Evolutionary conservation across 257 asterid genomes (phyloP).

Genomic region (Forsythia viridissima): DNA sequence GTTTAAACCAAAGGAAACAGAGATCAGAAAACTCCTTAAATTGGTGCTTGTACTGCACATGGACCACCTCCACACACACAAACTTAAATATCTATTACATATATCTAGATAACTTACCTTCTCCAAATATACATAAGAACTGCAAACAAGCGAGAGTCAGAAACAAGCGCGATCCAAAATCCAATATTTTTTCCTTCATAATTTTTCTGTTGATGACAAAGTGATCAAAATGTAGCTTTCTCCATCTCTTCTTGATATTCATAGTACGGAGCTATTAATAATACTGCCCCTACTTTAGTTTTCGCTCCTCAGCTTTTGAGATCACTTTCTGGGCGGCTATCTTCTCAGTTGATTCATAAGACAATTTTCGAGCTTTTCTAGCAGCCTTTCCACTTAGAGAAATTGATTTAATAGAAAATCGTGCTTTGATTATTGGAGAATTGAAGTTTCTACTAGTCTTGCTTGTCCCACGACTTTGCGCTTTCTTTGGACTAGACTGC

Average conservation of each 20-base stretch:
- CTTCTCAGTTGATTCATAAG: slow-evolving; percentile 45
- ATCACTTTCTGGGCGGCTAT: slow-evolving; percentile 36
- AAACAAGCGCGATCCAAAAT: slow-evolving; percentile 11
- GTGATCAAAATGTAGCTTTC: background rate
- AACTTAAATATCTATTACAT: background rate
- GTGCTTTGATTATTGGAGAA: slow-evolving; percentile 46
- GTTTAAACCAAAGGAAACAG: background rate
- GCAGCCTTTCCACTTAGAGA: slow-evolving; percentile 60
- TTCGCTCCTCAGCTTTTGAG: slow-evolving; percentile 38
- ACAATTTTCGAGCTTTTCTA: slow-evolving; percentile 48
- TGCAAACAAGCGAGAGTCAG: background rate
- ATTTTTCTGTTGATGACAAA: too few relatives aligned
- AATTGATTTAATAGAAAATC: slow-evolving; percentile 39
- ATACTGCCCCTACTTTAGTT: slow-evolving; percentile 29
- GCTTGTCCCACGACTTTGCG: slow-evolving; percentile 32
- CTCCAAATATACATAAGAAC: slow-evolving; percentile 32
- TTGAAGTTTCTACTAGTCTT: slow-evolving; percentile 36
- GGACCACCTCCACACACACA: background rate
- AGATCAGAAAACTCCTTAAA: background rate
- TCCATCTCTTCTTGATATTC: background rate
- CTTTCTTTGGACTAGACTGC: slow-evolving; percentile 54
- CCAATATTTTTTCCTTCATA: background rate
- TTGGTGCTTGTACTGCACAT: background rate
- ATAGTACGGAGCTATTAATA: slow-evolving; percentile 22
- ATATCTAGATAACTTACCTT: background rate